Base-by-base conservation (phyloP, 2,329 filamentous ascomycete genomes). In the Acrocalymma vagum region DNA sequence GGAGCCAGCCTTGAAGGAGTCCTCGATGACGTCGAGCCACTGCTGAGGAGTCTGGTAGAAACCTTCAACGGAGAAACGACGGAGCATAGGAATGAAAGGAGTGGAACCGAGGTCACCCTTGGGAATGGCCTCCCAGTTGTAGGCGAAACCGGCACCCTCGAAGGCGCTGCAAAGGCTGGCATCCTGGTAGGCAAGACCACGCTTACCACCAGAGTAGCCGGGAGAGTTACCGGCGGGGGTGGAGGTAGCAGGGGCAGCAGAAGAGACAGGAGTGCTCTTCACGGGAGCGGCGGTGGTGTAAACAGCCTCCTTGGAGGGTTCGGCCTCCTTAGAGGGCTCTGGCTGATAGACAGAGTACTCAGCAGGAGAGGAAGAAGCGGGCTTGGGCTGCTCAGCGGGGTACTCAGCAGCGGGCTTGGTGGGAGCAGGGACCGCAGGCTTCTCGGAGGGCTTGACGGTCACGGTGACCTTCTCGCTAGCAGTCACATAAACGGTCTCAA, bases 111-210 rank as follows among this genome's bases (percentile, higher is more conserved):
- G 71, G 25, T 72, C 71, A 44, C 71, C 67, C 31, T 45, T 55
- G 39, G 59, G 53, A 25, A 49, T 44, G 18, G 60, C 53, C 29
- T 71, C 83, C 86, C 86, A 90, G 79, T 88, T 88, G 78, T 87
- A 87, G 31, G 72, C 78, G 82, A 85, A 89, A 26, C 71, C 69
- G 44, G 78, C 62, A 33, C 65, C 62, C 30, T 71, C 59, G 65
- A 88, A 84, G 49, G 69, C 57, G 38, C 73, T 69, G 63, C 79
- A 77, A 23, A 86, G 72, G 18, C 53, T 55, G 39, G 76, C 76
- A 21, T 81, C 72, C 69, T 88, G 88, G 79, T 85, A 90, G 34
- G 81, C 81, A 33, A 88, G 69, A 69, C 86, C 86, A 63, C 85
- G 84, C 81, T 87, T 86, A 57, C 67, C 64, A 37, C 62, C 64